Conservation (phyloP, 139 green algal genomes). For the Chlamydomonas sp. region DNA sequence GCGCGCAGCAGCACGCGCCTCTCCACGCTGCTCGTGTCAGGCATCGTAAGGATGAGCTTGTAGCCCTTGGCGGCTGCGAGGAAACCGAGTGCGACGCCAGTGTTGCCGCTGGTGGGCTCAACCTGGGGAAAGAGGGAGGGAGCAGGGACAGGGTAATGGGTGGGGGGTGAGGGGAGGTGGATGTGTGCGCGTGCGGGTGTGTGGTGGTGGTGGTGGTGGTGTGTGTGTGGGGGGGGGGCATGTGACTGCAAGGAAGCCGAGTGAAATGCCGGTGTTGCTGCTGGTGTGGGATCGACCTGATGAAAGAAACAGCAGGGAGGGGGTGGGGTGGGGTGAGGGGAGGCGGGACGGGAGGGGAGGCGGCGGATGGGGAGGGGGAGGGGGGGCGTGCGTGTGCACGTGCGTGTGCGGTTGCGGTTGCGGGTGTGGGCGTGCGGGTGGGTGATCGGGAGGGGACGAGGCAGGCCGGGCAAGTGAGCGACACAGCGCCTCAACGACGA, state of each 20-base stretch:
- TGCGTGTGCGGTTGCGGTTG: background rate
- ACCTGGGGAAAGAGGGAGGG: slow-evolving; percentile 20
- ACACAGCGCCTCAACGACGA: background rate
- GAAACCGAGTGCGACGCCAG: slow-evolving; percentile 87
- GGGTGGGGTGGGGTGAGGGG: background rate
- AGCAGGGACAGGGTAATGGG: background rate
- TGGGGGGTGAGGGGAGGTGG: background rate
- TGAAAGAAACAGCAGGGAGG: no score
- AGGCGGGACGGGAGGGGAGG: no score
- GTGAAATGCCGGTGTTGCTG: no score
- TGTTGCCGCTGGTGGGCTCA: slow-evolving; percentile 92
- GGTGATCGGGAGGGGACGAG: slow-evolving; percentile 1
- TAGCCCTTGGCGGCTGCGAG: slow-evolving; percentile 90
- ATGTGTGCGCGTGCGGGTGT: background rate
- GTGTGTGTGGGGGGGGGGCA: background rate
- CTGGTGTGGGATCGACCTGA: no score
- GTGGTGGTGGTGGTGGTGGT: background rate
- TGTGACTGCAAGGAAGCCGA: no score
- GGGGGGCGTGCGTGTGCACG: background rate
- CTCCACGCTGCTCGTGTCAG: slow-evolving; percentile 89
- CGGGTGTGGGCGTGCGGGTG: background rate
- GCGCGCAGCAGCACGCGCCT: slow-evolving; percentile 86
- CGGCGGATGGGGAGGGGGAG: no score
- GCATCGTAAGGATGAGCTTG: slow-evolving; percentile 94
- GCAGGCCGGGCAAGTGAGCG: background rate